Conservation (phyloP, 345 rosid genomes). For the Eucalyptus caleyi region DNA sequence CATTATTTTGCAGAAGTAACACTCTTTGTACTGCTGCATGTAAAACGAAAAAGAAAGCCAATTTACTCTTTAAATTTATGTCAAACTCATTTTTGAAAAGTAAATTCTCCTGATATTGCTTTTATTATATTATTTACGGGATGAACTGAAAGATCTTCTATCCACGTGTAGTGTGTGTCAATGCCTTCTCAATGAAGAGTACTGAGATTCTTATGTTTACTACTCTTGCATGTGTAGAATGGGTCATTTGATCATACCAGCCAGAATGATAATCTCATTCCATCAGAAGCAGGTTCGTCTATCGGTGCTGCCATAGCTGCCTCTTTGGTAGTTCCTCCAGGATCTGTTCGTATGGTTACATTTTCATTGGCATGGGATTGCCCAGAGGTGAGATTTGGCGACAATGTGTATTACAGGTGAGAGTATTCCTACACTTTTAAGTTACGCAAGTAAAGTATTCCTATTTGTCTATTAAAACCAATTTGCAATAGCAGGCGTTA, state of each 20-base stretch:
- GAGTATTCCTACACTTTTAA: not conserved
- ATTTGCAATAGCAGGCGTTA: constrained; percentile 44
- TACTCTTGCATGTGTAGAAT: constrained; percentile 15
- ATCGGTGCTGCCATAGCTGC: constrained; percentile 94
- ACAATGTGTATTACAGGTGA: constrained; percentile 65
- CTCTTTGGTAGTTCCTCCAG: constrained; percentile 47
- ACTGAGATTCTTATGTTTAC: not conserved
- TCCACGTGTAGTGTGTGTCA: not conserved
- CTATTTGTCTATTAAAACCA: not conserved
- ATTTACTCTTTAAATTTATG: not conserved
- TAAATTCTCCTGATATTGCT: not conserved
- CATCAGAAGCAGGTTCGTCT: constrained; percentile 70
- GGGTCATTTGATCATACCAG: constrained; percentile 55
- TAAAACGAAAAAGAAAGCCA: not conserved
- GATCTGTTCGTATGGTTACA: constrained; percentile 35
- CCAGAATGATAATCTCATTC: constrained; percentile 14
- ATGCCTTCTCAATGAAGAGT: not conserved
- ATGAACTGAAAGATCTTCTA: not conserved
- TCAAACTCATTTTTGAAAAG: not conserved
- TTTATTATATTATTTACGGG: not conserved
- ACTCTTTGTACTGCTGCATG: not conserved
- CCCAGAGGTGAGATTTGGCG: constrained; percentile 69
- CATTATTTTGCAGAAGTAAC: not conserved
- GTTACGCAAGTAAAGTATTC: not conserved
- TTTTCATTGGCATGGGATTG: constrained; percentile 97